Base-by-base conservation (phyloP, 345 rosid species). In the Nasturtium officinale region DNA sequence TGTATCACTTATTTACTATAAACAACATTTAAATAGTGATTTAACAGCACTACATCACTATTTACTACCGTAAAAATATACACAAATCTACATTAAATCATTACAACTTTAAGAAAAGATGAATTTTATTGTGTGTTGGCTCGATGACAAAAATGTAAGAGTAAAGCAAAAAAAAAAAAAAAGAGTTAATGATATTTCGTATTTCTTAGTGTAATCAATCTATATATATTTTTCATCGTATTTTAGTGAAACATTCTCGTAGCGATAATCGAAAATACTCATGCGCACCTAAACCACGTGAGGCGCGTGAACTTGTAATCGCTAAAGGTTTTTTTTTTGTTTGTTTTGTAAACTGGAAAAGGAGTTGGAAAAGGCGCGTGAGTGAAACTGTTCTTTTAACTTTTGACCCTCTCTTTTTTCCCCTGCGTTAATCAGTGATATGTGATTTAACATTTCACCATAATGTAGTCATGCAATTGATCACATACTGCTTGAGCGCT, bases 201-300 rank as follows among this genome's bases (percentile, higher is more conserved):
- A 45, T 8, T 43, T 15, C 3, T 43, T 15, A 43, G 25, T 23
- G 17, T 43, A 43, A 35, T 35, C 0, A 9, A 35, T 35, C 40
- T 9, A 35, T 35, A 0, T 9, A 35, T 35, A 0, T 35, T 35
- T 9, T 9, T 3, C 3, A 33, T 35, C 45, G 45, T 13, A 5
- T 40, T 40, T 40, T 12, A 33, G 60, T 54, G 38, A 38, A 40
- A 43, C 20, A 5, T 51, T 21, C 56, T 10, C 16, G 10, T 25
- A 52, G 18, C 12, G 20, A 18, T 16, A 37, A 33, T 13, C 6
- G 6, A 51, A 38, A 30, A 30, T 17, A 23, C 33, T 48, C 50
- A 67, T 61, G 18, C 62, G 53, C 53, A 54, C 13, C 5, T 28
- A n/a, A 52, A 11, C 61, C 18, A 54, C 40, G 52, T 67, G 38